phyloP scores from a whole-genome alignment of 371 early-diverging fungal genomes.

The Mortierella sp. region DNA sequence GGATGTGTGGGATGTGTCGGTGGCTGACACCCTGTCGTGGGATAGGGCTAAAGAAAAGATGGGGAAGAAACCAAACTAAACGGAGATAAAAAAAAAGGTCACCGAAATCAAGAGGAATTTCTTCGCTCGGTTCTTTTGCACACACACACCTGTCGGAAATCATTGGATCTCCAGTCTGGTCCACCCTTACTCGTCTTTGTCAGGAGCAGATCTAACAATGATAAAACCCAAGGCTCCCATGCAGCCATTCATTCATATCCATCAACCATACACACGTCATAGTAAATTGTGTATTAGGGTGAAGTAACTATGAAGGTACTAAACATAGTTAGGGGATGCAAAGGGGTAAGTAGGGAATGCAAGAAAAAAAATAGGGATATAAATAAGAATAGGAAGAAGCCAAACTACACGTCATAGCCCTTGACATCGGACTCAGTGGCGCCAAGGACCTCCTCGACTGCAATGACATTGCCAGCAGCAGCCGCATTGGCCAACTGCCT shows the following conservation, averaged over 20 bases:
- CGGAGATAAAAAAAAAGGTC: too few species aligned
- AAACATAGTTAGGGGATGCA: not conserved
- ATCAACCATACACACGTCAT: not conserved
- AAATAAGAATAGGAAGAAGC: not conserved
- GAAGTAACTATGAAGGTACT: not conserved
- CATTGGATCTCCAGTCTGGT: not conserved
- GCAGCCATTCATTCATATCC: not conserved
- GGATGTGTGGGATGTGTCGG: not conserved
- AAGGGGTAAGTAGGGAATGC: not conserved
- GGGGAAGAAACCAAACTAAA: not conserved
- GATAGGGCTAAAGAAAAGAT: too few species aligned
- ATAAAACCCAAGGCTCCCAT: not conserved
- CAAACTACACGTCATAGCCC: constrained; percentile 20
- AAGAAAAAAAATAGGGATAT: not conserved
- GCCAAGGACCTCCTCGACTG: constrained; percentile 42
- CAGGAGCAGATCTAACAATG: not conserved
- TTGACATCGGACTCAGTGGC: not conserved
- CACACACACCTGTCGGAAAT: too few species aligned
- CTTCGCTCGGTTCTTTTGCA: too few species aligned
- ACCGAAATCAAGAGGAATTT: too few species aligned
- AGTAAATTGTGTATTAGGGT: not conserved
- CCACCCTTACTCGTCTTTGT: not conserved
- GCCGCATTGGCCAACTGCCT: constrained; percentile 47
- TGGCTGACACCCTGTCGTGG: not conserved
- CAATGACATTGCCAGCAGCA: constrained; percentile 41